Percentiles rank a stretch among this genome's conserved stretches.
Conservation (phyloP, 495 filamentous ascomycete genomes). For the Bacidia gigantensis region DNA sequence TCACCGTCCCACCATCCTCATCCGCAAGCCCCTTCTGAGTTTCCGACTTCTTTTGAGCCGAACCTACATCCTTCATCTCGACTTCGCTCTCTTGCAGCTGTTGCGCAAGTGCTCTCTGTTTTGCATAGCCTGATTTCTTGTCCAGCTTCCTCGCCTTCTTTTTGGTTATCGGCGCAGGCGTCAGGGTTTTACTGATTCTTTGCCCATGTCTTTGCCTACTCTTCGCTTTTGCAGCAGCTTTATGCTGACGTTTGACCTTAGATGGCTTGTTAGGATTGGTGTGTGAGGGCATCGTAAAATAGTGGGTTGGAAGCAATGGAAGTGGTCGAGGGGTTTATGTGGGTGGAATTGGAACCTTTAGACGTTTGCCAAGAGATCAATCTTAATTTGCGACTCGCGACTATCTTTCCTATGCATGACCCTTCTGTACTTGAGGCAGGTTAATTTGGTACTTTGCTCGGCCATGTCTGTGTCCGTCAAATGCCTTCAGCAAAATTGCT, state of each 20-base stretch:
- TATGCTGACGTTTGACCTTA: slow-evolving; percentile 11
- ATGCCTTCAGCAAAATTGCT: background rate
- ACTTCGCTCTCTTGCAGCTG: slow-evolving; percentile 8
- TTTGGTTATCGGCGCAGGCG: slow-evolving; percentile 10
- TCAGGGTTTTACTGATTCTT: slow-evolving; percentile 6
- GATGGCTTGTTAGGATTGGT: slow-evolving; percentile 19
- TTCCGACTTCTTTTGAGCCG: background rate
- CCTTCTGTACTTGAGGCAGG: no score
- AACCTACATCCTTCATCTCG: slow-evolving; percentile 16
- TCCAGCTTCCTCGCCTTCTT: slow-evolving; percentile 18
- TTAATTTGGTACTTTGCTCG: no score
- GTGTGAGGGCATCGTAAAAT: slow-evolving; percentile 14
- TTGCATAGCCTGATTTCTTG: slow-evolving; percentile 12
- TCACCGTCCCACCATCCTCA: slow-evolving; percentile 2
- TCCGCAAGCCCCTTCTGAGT: background rate
- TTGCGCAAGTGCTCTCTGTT: slow-evolving; percentile 10
- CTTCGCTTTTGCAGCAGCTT: slow-evolving; percentile 10
- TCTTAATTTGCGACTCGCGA: no score
- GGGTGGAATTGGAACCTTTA: no score
- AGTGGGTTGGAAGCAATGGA: background rate
- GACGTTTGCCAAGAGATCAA: no score
- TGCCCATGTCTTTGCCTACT: slow-evolving; percentile 9
- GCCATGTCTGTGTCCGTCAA: background rate
- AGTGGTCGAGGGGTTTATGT: background rate
- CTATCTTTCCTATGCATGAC: no score